Base-by-base conservation (phyloP, 306 rosid genomes). In the Vicia villosa region DNA sequence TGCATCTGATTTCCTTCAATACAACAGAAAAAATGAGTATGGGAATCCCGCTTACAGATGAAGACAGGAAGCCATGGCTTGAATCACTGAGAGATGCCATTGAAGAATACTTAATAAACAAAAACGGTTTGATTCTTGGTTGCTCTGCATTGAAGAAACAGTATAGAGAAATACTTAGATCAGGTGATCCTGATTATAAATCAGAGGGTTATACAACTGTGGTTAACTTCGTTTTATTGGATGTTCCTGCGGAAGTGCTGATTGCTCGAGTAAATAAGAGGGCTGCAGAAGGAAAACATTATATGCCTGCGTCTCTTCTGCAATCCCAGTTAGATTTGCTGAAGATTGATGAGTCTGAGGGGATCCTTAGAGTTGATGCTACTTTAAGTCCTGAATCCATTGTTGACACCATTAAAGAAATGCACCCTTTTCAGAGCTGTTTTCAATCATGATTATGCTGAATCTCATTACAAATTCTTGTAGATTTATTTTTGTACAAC, bases 11-110 rank as follows among this genome's bases (percentile, higher is more conserved):
- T 36, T 74, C 6, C 19, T 38, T n/a, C 6, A 34, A 63, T 24
- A 34, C 70, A 41, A 67, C 86, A 90, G 98, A 85, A 51, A 93
- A 93, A 77, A 93, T 88, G 98, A 43, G 73, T 0, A 67, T 61
- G 28, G 98, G 96, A 54, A 86, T 84, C 66, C 97, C 96, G 15
- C 95, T 93, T 22, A 70, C n/a, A n/a, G n/a, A n/a, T n/a, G n/a
- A n/a, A n/a, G n/a, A n/a, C n/a, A n/a, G n/a, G n/a, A n/a, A n/a
- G 28, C 98, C 97, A 2, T 93, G 98, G 98, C 96, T 93, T 17
- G 91, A 93, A 75, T 71, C 77, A 17, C 83, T 88, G 12, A 75
- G 83, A 2, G 75, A 80, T 55, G 55, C 61, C 32, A 69, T 76
- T 28, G 77, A 59, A 70, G 87, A 83, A 24, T 41, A 36, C 70